Evolutionary conservation across 2,329 filamentous ascomycete genomes (phyloP), one percentile per base, ranked within the genome.

Genomic region (Podosphaera xanthii): DNA sequence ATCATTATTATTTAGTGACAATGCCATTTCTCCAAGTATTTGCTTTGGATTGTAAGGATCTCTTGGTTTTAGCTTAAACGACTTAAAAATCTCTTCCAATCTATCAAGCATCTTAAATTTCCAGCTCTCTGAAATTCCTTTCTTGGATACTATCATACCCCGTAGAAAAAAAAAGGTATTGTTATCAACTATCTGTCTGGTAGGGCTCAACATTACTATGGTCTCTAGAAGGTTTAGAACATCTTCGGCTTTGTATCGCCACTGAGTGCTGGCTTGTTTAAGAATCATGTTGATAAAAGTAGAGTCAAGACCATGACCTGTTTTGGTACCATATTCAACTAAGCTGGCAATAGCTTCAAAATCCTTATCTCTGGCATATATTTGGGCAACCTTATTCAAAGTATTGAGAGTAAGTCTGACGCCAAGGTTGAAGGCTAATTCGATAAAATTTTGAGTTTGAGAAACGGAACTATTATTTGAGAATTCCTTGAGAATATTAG

Each of bases 251-350:
- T 61, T 60, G 34, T 68, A 65, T 2, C 59, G 62, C 62, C 62
- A 68, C 3, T 56, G 59, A 5, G 61, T 59, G 42, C 61, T 60
- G 53, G 63, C 68, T n/a, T 65, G 61, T 31, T 60, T 61, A 3
- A 70, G 59, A 33, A 69, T 66, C 5, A 60, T 62, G 57, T 69
- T 69, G 57, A 68, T 61, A n/a, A 65, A 65, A 5, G 61, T 58
- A 2, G 66, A 58, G 52, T 68, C 59, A 5, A 67, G 49, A 2
- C 46, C 44, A 46, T 61, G 61, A 10, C 62, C 61, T 5, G 63
- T 54, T 50, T 62, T 62, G 9, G 48, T 49, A 33, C 64, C 62
- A 57, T 66, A 67, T 2, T 64, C 58, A 34, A 70, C 57, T 67
- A 67, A 69, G 9, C 63, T 62, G 22, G 59, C 42, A 10, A 70